phyloP scores from a whole-genome alignment of 1,284 basidiomycete genomes.

The Violaceomyces palustris region DNA sequence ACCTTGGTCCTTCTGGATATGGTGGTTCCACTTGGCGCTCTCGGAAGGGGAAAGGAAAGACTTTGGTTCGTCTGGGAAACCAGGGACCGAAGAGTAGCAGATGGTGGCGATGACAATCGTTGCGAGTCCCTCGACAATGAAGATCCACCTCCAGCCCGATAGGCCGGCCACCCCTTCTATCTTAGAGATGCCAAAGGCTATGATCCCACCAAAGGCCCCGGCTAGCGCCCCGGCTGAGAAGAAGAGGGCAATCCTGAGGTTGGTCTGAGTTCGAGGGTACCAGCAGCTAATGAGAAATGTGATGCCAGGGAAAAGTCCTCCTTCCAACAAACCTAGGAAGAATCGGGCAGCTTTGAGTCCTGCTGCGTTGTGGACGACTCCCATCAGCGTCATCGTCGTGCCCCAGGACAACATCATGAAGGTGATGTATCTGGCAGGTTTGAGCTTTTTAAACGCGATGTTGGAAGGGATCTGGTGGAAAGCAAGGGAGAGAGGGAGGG shows the following conservation, averaged over 20 bases:
- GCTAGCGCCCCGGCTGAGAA: conserved; percentile 52
- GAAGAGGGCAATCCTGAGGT: conserved; percentile 46
- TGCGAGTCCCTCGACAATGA: conserved; percentile 24
- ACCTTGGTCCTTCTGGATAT: conserved; percentile 32
- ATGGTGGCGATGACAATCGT: conserved; percentile 19
- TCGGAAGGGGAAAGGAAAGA: conserved; percentile 26
- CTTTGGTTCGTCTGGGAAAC: conserved; percentile 37
- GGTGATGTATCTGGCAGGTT: conserved; percentile 40
- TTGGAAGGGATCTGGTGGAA: conserved; percentile 45
- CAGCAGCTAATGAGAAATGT: conserved; percentile 44
- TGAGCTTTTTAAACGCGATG: conserved; percentile 27
- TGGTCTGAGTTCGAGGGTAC: conserved; percentile 34
- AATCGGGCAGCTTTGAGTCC: conserved; percentile 18
- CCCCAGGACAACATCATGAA: conserved; percentile 38
- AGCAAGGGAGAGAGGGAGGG: too few relatives aligned
- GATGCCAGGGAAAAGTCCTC: conserved; percentile 26
- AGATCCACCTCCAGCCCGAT: conserved; percentile 9
- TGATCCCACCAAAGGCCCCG: conserved; percentile 47
- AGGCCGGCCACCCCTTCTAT: conserved; percentile 49
- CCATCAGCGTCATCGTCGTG: conserved; percentile 30
- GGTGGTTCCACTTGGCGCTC: conserved; percentile 30
- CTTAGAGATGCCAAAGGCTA: conserved; percentile 43
- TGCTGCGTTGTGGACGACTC: conserved; percentile 14
- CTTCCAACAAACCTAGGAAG: conserved; percentile 28
- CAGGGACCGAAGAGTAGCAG: conserved; percentile 39